Percentiles rank a stretch among this genome's conserved stretches.
These are phyloP conservation scores for Amylocystis lapponica DNA, from an alignment of 768 basidiomycete genomes.

Conservation along the genomic window DNA sequence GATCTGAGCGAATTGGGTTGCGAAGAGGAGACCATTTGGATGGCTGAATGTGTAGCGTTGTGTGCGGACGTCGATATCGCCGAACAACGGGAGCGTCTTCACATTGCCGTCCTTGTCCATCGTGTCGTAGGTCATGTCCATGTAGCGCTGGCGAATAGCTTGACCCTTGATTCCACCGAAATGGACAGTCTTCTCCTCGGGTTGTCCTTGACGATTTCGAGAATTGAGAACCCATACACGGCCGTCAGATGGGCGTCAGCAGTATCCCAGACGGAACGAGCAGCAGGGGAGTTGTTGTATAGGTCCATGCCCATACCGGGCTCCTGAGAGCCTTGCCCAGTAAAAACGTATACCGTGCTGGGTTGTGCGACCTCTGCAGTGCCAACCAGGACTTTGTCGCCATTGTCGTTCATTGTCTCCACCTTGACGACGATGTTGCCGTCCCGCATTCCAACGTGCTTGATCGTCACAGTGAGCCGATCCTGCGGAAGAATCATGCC, in stretches of 20 bases:
- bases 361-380: conserved; percentile 92
- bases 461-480: conserved; percentile 78
- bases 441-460: conserved; percentile 86
- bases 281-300: conserved; percentile 88
- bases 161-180: conserved; percentile 99
- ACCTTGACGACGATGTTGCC: conserved; percentile 92
- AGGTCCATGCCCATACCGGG: conserved; percentile 99
- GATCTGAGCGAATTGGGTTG: conserved; percentile 98
- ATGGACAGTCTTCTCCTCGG: conserved; percentile 96
- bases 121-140: conserved; percentile 98
- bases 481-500: conserved; percentile 96
- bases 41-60: conserved; percentile 98
- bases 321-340: conserved; percentile 97
- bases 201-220: conserved; percentile 98
- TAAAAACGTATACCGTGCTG: conserved; percentile 93
- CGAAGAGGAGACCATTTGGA: conserved; percentile 90
- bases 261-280: conserved; percentile 94
- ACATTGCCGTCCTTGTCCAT: conserved; percentile 95
- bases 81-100: conserved; percentile 93
- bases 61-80: conserved; percentile 91
- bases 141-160: conserved; percentile 97
- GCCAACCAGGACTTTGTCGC: conserved; percentile 90
- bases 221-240: conserved; percentile 97
- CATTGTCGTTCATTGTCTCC: conserved; percentile 75
- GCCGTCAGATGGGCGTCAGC: conserved; percentile 91